A percentile compares a stretch with the other conserved stretches of the same genome.
phyloP scores from a whole-genome alignment of 768 basidiomycete genomes.

The Rhizopogon rudus region DNA sequence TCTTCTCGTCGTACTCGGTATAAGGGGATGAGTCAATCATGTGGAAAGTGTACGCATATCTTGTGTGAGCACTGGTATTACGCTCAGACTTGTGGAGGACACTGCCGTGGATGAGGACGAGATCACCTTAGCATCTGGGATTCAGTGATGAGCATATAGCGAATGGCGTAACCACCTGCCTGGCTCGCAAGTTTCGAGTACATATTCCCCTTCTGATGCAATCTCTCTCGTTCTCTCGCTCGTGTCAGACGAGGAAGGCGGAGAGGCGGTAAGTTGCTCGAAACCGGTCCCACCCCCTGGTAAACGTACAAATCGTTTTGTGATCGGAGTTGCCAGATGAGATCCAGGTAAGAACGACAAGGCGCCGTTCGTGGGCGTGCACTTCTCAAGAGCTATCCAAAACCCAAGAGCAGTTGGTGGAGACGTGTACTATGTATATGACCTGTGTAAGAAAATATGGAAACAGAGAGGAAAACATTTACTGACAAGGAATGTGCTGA shows the following conservation, averaged over 20 bases:
- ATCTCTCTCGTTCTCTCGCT: background rate
- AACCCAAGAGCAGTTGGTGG: constrained; percentile 92
- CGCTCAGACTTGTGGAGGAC: constrained; percentile 90
- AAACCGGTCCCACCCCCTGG: constrained; percentile 81
- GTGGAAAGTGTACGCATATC: constrained; percentile 95
- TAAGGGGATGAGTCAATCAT: constrained; percentile 78
- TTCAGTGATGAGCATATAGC: background rate
- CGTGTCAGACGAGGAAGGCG: constrained; percentile 3
- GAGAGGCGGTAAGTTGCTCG: constrained; percentile 46
- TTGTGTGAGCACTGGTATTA: constrained; percentile 74
- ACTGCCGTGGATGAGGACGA: constrained; percentile 91
- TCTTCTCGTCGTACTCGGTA: constrained; percentile 81
- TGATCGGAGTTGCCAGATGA: constrained; percentile 67
- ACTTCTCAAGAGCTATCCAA: constrained; percentile 93
- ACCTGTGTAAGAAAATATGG: background rate
- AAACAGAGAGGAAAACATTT: background rate
- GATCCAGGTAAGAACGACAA: constrained; percentile 89
- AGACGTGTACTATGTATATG: constrained; percentile 67
- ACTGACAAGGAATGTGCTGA: constrained; percentile 72
- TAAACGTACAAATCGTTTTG: constrained; percentile 82
- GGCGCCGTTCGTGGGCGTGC: constrained; percentile 79
- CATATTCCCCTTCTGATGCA: constrained; percentile 42
- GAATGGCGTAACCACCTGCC: constrained; percentile 36
- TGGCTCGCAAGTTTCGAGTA: constrained; percentile 68
- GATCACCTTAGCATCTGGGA: constrained; percentile 50